phyloP scores from a whole-genome alignment of 768 basidiomycete species.

The Pulveroboletus sp. region DNA sequence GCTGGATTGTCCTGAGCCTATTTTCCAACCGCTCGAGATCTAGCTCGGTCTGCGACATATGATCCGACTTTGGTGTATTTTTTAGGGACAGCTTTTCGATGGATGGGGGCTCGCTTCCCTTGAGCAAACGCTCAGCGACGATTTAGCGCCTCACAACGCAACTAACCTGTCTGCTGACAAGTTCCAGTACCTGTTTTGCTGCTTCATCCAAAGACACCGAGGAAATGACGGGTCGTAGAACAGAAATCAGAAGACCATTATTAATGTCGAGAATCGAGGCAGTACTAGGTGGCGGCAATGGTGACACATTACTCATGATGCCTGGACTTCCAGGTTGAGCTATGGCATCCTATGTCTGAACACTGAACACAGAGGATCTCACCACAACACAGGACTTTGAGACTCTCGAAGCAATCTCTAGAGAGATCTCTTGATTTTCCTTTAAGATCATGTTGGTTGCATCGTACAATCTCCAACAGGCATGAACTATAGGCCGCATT shows the following conservation, averaged over 20 bases:
- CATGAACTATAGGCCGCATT: slow-evolving; percentile 59
- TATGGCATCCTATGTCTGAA: neutral
- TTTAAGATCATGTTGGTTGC: slow-evolving; percentile 27
- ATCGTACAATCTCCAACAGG: slow-evolving; percentile 57
- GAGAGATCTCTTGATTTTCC: slow-evolving; percentile 38
- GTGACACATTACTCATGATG: slow-evolving; percentile 70
- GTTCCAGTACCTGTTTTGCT: slow-evolving; percentile 45
- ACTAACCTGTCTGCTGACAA: slow-evolving; percentile 49
- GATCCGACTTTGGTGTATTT: slow-evolving; percentile 68
- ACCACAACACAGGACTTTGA: slow-evolving; percentile 74
- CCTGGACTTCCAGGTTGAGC: slow-evolving; percentile 38
- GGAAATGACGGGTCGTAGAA: slow-evolving; percentile 61
- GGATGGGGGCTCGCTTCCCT: slow-evolving; percentile 46
- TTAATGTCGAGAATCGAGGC: slow-evolving; percentile 64
- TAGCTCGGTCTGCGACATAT: slow-evolving; percentile 62
- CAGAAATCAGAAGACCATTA: slow-evolving; percentile 65
- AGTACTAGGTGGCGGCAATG: slow-evolving; percentile 63
- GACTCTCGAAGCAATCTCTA: slow-evolving; percentile 46
- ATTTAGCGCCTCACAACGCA: neutral
- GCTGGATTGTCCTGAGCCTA: slow-evolving; percentile 65
- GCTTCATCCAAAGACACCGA: slow-evolving; percentile 52
- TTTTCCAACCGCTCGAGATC: slow-evolving; percentile 73
- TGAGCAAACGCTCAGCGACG: slow-evolving; percentile 1
- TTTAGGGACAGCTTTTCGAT: slow-evolving; percentile 58
- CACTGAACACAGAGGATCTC: slow-evolving; percentile 14